Evolutionary conservation across 495 filamentous ascomycete species (phyloP).

Genomic region (Penicillium paradoxum): DNA sequence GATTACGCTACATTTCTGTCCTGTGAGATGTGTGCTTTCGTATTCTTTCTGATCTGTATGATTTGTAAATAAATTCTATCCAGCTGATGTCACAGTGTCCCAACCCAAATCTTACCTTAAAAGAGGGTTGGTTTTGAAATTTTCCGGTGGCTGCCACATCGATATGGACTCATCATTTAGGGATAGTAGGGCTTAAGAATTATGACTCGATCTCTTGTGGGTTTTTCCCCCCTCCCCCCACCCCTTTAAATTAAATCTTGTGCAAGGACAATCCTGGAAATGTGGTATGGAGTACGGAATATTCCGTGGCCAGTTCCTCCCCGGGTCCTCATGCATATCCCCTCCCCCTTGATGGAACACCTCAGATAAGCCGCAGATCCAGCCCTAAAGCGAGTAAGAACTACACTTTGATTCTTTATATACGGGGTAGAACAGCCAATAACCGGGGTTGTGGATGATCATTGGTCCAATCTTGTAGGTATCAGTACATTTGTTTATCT

Average conservation of each 20-base stretch:
- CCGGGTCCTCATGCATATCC: background rate
- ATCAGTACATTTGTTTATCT: too few species aligned
- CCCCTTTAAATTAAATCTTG: background rate
- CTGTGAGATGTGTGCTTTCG: background rate
- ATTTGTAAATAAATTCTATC: background rate
- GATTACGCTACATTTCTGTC: background rate
- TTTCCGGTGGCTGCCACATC: too few species aligned
- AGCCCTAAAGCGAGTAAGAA: background rate
- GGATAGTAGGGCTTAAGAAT: too few species aligned
- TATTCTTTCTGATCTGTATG: background rate
- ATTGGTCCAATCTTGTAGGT: background rate
- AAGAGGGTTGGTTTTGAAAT: too few species aligned
- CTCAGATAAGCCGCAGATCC: conserved; percentile 1
- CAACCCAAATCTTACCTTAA: too few species aligned
- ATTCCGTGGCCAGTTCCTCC: background rate
- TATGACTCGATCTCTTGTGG: too few species aligned
- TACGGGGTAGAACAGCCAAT: too few species aligned
- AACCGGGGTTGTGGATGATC: background rate
- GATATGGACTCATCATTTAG: background rate
- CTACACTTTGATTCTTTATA: background rate
- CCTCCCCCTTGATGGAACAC: background rate
- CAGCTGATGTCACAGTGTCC: background rate
- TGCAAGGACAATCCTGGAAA: background rate
- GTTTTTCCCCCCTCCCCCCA: too few species aligned
- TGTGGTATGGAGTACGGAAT: background rate